Base-by-base conservation (phyloP, 768 basidiomycete species). In the Amyloporia xantha region DNA sequence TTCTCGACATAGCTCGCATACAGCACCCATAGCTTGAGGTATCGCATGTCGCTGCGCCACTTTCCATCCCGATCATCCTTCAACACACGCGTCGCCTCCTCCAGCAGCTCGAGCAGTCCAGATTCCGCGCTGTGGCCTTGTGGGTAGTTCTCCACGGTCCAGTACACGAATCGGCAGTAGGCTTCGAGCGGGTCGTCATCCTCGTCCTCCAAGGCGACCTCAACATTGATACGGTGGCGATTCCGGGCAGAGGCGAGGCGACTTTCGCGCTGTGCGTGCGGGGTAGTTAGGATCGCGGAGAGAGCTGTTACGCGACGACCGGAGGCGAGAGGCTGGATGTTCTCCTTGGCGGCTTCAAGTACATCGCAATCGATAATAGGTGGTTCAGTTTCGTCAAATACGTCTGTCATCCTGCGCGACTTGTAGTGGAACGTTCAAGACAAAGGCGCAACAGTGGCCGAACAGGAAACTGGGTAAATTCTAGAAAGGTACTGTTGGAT, bases 71-170 rank as follows among this genome's bases (percentile, higher is more conserved):
- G 74, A 57, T 90, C 72, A 57, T 85, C 82, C 57, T 91, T 84
- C 60, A 98, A 75, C 6, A 83, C 77, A 26, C 93, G 73, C 1
- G 96, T 96, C 13, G 91, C 89, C 60, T 91, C 88, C 62, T 99
- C 96, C 5, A 99, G 68, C 2, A 98, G 73, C 50, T 95, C 93
- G 15, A 98, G 71, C n/a, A 98, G 75, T 26, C 91, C 89, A 11
- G 88, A 91, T 61, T 92, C 86, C 1, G 84, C 84, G 43, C 84
- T 88, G 49, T 89, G 85, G 4, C 93, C 94, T 51, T 96, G 86
- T 0, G 95, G 93, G 62, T 97, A 95, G 64, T 91, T 92, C 63
- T 95, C 91, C 37, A 93, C 69, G 0, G 89, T 93, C 89, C 94
- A 98, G 44, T 86, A 77, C 44, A 98, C 85, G 55, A 97, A 82